Conservation (phyloP, 2,329 filamentous ascomycete species). For the Colletotrichum sp. region DNA sequence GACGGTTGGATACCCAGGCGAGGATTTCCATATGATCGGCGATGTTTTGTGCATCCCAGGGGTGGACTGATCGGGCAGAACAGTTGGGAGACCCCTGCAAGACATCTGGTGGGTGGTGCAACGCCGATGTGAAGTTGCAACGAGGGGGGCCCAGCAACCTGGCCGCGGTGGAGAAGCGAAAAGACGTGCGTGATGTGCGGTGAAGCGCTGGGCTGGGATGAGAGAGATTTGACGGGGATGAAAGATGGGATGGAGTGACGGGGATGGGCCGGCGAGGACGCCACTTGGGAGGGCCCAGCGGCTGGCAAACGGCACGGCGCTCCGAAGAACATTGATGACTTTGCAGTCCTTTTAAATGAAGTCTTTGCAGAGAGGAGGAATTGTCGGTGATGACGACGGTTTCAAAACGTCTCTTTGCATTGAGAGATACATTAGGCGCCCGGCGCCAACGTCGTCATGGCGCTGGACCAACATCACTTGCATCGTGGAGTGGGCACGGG, state of each 20-base stretch:
- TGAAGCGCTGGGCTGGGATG: slow-evolving; percentile 3
- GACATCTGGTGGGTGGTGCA: not conserved
- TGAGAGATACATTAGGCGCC: not conserved
- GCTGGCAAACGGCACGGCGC: not conserved
- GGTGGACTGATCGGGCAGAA: slow-evolving; percentile 2
- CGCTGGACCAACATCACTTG: not conserved
- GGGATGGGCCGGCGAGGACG: not conserved
- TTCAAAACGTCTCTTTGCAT: not conserved
- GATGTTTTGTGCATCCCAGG: not conserved
- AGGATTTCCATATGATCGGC: slow-evolving; percentile 15
- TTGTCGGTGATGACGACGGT: not conserved
- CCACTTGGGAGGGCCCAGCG: not conserved
- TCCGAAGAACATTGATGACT: not conserved
- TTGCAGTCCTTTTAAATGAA: not conserved
- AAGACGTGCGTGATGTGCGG: slow-evolving; percentile 10
- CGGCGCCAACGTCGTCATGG: not conserved
- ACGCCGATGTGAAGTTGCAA: not conserved
- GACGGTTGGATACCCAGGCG: not conserved
- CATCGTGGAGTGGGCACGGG: slow-evolving; percentile 2
- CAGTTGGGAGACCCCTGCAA: not conserved
- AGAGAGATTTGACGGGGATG: slow-evolving; percentile 5
- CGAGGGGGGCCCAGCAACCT: not conserved
- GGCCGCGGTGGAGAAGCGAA: not conserved
- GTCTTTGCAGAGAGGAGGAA: not conserved
- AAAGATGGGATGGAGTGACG: not conserved